Evolutionary conservation across 148 eudicot species (phyloP).

Genomic region (Talinum fruticosum): DNA sequence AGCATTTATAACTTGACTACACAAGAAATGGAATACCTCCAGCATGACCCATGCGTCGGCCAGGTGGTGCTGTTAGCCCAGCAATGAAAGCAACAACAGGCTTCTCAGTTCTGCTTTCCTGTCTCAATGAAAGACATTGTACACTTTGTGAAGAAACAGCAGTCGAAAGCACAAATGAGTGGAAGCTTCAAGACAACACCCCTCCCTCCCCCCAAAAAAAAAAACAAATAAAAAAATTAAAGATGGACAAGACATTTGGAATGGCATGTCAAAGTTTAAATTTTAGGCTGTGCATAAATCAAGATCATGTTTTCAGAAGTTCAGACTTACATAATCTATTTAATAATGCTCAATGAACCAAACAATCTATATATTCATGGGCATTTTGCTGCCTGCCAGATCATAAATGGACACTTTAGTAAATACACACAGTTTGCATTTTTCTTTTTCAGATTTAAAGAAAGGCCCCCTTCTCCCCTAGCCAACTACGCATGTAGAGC

Average conservation of each 20-base stretch:
- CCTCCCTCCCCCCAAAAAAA: neutral
- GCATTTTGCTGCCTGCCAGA: neutral
- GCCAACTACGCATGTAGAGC: neutral
- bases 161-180: neutral
- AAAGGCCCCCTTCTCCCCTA: neutral
- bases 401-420: neutral
- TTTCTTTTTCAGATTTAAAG: neutral
- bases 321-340: neutral
- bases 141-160: neutral
- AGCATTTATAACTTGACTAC: neutral
- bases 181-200: neutral
- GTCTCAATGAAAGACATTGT: constrained; percentile 29
- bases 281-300: neutral
- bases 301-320: neutral
- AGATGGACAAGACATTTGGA: no score
- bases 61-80: constrained; percentile 98
- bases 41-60: constrained; percentile 98
- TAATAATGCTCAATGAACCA: neutral
- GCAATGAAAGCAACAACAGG: constrained; percentile 98
- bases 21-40: constrained; percentile 59
- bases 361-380: neutral
- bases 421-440: neutral
- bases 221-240: no score
- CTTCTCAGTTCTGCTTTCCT: constrained; percentile 94
- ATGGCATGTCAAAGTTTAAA: neutral